Conservation (phyloP, 805 yeast species). For the Scheffersomyces ergatensis region DNA sequence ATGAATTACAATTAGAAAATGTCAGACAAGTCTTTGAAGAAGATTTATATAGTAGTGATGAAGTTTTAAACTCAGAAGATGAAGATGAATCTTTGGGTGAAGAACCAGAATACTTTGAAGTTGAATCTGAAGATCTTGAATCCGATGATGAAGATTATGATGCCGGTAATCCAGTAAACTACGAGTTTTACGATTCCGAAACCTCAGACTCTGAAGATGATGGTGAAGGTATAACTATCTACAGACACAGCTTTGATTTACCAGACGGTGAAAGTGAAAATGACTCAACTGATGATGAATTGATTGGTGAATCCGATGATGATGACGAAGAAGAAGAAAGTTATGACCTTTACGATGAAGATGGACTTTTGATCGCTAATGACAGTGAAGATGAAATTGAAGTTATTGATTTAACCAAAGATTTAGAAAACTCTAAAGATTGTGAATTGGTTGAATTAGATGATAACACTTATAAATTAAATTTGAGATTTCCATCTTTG, state of each 20-base stretch:
- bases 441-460: slow-evolving; percentile 39
- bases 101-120: slow-evolving; percentile 25
- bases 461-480: slow-evolving; percentile 37
- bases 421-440: slow-evolving; percentile 42
- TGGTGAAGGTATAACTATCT: slow-evolving; percentile 42
- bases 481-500: slow-evolving; percentile 40
- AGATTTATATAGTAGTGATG: slow-evolving; percentile 28
- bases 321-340: slow-evolving; percentile 16
- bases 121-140: slow-evolving; percentile 29
- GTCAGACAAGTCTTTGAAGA: slow-evolving; percentile 36
- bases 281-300: slow-evolving; percentile 39
- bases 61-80: slow-evolving; percentile 17
- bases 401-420: slow-evolving; percentile 39
- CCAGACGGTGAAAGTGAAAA: slow-evolving; percentile 30
- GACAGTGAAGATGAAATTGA: slow-evolving; percentile 31
- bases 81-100: slow-evolving; percentile 22
- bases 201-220: slow-evolving; percentile 27
- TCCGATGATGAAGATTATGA: slow-evolving; percentile 15
- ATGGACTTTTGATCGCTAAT: slow-evolving; percentile 23
- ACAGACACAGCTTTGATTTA: slow-evolving; percentile 38
- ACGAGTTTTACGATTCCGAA: slow-evolving; percentile 18
- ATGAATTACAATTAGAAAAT: slow-evolving; percentile 33
- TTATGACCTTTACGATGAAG: slow-evolving; percentile 10
- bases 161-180: slow-evolving; percentile 18
- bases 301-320: slow-evolving; percentile 16